phyloP scores from a whole-genome alignment of 1,284 basidiomycete species.

The Acaromyces ingoldii region DNA sequence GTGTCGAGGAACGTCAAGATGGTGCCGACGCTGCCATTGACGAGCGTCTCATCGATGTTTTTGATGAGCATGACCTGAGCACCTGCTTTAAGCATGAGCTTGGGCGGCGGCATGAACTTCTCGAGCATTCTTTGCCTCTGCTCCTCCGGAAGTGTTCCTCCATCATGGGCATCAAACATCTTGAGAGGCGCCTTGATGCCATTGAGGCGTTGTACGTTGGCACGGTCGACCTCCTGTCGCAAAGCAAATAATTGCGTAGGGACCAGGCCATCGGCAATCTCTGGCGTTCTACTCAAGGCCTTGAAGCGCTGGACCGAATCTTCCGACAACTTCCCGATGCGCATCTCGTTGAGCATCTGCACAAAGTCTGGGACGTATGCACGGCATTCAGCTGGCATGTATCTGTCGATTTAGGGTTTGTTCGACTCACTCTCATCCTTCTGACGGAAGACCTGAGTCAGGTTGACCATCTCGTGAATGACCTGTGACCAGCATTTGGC shows the following conservation, averaged over 20 bases:
- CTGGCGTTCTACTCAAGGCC: neutral
- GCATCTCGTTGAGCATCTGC: constrained; percentile 44
- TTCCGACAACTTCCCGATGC: constrained; percentile 25
- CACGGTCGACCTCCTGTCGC: constrained; percentile 71
- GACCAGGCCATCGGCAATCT: constrained; percentile 23
- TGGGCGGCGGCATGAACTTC: constrained; percentile 38
- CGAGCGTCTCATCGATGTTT: constrained; percentile 68
- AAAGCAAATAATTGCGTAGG: constrained; percentile 62
- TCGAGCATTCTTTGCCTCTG: constrained; percentile 25
- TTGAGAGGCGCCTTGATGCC: constrained; percentile 22
- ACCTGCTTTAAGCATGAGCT: constrained; percentile 63
- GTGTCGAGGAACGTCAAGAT: constrained; percentile 51
- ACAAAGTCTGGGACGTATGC: constrained; percentile 26
- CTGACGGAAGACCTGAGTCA: constrained; percentile 80
- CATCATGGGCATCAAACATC: constrained; percentile 33
- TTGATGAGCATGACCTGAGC: constrained; percentile 70
- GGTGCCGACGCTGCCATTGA: constrained; percentile 76
- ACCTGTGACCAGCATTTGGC: constrained; percentile 74
- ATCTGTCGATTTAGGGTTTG: neutral
- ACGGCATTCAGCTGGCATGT: neutral
- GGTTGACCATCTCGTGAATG: constrained; percentile 71
- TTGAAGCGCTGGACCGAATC: constrained; percentile 33
- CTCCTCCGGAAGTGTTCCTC: constrained; percentile 23
- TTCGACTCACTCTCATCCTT: constrained; percentile 53
- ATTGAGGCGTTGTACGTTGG: constrained; percentile 65